These are phyloP conservation scores for Cryptosporidium tyzzeri DNA, from an alignment of 169 alveolate species.

Conservation along the genomic window DNA sequence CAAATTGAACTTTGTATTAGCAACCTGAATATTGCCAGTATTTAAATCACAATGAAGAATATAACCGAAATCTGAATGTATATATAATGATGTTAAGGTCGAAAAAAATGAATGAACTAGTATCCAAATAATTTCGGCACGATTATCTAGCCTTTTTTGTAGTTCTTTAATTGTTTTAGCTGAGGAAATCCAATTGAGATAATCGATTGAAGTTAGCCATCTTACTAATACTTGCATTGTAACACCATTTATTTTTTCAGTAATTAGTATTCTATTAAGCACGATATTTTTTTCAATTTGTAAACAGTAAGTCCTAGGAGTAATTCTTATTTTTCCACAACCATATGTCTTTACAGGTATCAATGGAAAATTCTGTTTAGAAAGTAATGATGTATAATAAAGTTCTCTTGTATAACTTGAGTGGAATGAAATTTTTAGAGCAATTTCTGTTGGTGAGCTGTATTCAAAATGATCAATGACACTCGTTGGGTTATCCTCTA, in stretches of 20 bases:
- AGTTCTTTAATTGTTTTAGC: constrained; percentile 50
- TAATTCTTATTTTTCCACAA: constrained; percentile 46
- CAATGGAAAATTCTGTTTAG: constrained; percentile 53
- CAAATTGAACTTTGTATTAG: constrained; percentile 50
- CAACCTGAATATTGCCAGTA: constrained; percentile 65
- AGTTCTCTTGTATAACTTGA: constrained; percentile 65
- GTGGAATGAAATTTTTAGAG: constrained; percentile 63
- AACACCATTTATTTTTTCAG: constrained; percentile 69
- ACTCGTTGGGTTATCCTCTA: not conserved
- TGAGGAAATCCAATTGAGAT: constrained; percentile 60
- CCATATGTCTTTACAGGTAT: constrained; percentile 71
- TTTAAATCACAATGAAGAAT: constrained; percentile 61
- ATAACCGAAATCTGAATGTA: constrained; percentile 71
- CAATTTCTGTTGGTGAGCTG: constrained; percentile 27
- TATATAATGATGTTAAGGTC: constrained; percentile 56
- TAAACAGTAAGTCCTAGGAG: constrained; percentile 68
- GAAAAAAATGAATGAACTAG: constrained; percentile 65
- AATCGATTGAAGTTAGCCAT: constrained; percentile 66
- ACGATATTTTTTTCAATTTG: constrained; percentile 17
- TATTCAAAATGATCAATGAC: not conserved
- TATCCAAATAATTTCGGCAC: constrained; percentile 72
- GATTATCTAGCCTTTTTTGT: constrained; percentile 62
- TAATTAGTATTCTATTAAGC: constrained; percentile 49
- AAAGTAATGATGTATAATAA: constrained; percentile 52
- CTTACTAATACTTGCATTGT: constrained; percentile 43